Conservation (phyloP, 2,329 filamentous ascomycete species). For the Hirsutella minnesotensis region DNA sequence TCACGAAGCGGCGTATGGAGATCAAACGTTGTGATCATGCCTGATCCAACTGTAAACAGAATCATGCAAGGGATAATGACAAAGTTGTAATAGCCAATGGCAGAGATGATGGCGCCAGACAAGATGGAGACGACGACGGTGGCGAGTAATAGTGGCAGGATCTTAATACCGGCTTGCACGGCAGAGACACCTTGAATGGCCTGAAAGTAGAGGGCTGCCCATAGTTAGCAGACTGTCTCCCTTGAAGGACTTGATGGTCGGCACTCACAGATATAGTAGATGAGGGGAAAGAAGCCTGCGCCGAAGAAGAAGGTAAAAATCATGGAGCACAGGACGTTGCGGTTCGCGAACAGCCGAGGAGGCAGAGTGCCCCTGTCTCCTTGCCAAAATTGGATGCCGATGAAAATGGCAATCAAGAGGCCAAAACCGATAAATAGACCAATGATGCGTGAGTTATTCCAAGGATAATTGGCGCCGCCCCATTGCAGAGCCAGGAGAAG, state of each 20-base stretch:
- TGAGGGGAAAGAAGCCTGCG: slow-evolving; percentile 38
- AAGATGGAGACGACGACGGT: slow-evolving; percentile 35
- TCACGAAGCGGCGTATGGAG: slow-evolving; percentile 31
- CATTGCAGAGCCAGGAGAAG: slow-evolving; percentile 45
- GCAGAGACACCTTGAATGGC: slow-evolving; percentile 39
- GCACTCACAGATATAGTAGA: slow-evolving; percentile 39
- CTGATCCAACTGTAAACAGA: slow-evolving; percentile 32
- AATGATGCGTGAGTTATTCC: slow-evolving; percentile 35
- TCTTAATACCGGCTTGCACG: slow-evolving; percentile 41
- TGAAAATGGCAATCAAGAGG: slow-evolving; percentile 32
- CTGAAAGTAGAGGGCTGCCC: slow-evolving; percentile 43
- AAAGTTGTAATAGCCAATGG: slow-evolving; percentile 28
- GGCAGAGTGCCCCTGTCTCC: slow-evolving; percentile 33
- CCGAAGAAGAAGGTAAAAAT: slow-evolving; percentile 37
- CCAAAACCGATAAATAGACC: slow-evolving; percentile 39
- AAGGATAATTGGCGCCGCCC: slow-evolving; percentile 40
- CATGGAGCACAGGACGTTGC: slow-evolving; percentile 28
- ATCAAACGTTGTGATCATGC: slow-evolving; percentile 42
- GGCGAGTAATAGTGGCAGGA: slow-evolving; percentile 39
- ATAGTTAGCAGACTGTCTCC: too few species aligned
- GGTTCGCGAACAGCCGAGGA: slow-evolving; percentile 30
- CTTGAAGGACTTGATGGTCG: too few species aligned
- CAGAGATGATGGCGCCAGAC: slow-evolving; percentile 28
- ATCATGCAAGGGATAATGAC: slow-evolving; percentile 30
- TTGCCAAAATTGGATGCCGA: slow-evolving; percentile 31